Percentiles rank a stretch among this genome's conserved stretches.
phyloP scores from a whole-genome alignment of 228 moss, liverwort and hornwort genomes.

The Sphagnum magellanicum region DNA sequence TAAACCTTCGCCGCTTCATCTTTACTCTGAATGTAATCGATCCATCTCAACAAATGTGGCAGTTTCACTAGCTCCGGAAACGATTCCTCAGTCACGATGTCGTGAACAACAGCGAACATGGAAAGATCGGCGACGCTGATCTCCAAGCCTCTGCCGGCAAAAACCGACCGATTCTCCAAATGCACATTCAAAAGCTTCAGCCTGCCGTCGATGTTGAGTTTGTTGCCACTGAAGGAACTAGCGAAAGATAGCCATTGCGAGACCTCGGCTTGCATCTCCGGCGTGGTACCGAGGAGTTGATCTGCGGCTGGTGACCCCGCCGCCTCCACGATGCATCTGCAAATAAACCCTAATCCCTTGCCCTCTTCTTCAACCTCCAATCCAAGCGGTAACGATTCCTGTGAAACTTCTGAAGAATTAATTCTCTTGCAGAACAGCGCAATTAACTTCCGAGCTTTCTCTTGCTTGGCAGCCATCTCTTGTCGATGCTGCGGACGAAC shows the following conservation, averaged over 20 bases:
- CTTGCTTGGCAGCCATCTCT: no score
- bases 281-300: background rate
- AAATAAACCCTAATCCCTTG: background rate
- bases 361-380: background rate
- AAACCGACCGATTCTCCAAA: background rate
- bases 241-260: background rate
- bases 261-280: background rate
- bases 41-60: conserved; percentile 64
- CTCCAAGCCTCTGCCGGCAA: conserved; percentile 22
- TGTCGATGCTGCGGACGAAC: no score
- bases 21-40: conserved; percentile 60
- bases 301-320: background rate
- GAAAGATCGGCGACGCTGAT: conserved; percentile 50
- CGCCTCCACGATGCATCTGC: background rate
- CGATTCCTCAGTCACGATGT: conserved; percentile 12
- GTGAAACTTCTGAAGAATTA: background rate
- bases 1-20: conserved; percentile 24
- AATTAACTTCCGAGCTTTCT: no score
- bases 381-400: background rate
- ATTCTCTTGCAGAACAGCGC: background rate
- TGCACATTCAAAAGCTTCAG: background rate
- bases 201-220: background rate
- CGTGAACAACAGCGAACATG: conserved; percentile 33
- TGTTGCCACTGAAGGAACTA: background rate
- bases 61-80: conserved; percentile 42